These are phyloP conservation scores for Alternaria sp. DNA, from an alignment of 2,329 filamentous ascomycete genomes.

Conservation along the genomic window DNA sequence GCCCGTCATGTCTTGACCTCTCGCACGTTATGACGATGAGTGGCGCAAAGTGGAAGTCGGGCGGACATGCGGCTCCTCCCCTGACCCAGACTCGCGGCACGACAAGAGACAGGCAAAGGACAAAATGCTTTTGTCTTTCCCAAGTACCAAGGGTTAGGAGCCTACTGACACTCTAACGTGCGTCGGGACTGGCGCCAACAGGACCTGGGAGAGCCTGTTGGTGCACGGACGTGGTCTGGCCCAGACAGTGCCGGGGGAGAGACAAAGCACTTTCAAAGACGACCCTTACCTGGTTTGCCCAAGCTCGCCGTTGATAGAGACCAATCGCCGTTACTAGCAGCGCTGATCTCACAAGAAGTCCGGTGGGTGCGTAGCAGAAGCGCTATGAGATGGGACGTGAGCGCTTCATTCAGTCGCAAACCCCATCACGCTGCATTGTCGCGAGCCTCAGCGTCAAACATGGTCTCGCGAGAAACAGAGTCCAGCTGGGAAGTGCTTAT, in stretches of 20 bases:
- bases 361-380: conserved; percentile 20
- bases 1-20: conserved; percentile 13
- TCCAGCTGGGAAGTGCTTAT: conserved; percentile 24
- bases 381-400: conserved; percentile 18
- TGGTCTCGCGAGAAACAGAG: conserved; percentile 15
- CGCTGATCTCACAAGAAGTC: conserved; percentile 21
- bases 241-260: conserved; percentile 36
- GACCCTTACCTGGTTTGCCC: conserved; percentile 26
- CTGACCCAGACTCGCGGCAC: conserved; percentile 46
- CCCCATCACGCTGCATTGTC: conserved; percentile 26
- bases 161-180: conserved; percentile 35
- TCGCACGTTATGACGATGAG: conserved; percentile 4
- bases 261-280: conserved; percentile 43
- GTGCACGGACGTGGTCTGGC: conserved; percentile 49
- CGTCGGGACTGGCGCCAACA: conserved; percentile 49
- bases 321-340: conserved; percentile 30
- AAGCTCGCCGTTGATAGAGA: conserved; percentile 32
- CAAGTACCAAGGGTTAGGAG: conserved; percentile 47
- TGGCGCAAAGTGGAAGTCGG: conserved; percentile 15
- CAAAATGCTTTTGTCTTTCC: conserved; percentile 40
- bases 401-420: conserved; percentile 16
- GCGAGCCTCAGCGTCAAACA: conserved; percentile 24
- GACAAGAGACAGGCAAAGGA: conserved; percentile 36
- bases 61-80: conserved; percentile 46
- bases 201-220: conserved; percentile 28